Conservation (phyloP, 495 filamentous ascomycete species). For the Glonium stellatum region DNA sequence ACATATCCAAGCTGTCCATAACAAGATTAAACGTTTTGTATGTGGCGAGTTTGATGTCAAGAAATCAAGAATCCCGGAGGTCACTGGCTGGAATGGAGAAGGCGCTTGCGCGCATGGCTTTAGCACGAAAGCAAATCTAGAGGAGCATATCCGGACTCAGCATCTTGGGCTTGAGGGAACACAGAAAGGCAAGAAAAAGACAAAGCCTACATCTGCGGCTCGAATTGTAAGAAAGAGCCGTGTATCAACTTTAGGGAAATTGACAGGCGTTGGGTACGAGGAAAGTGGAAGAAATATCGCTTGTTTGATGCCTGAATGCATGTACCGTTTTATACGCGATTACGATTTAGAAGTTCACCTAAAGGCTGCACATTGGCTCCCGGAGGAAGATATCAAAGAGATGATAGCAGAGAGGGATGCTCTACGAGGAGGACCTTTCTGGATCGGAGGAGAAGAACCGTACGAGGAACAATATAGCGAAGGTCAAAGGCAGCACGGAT, state of each 20-base stretch:
- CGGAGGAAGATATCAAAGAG: conserved; percentile 46
- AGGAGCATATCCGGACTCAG: conserved; percentile 70
- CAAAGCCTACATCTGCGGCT: conserved; percentile 8
- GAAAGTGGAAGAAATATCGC: conserved; percentile 48
- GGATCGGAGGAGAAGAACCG: conserved; percentile 34
- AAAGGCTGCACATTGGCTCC: conserved; percentile 44
- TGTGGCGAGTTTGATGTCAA: conserved; percentile 62
- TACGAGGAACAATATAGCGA: not conserved
- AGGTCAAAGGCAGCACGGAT: not conserved
- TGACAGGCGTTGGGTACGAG: conserved; percentile 56
- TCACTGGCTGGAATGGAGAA: conserved; percentile 56
- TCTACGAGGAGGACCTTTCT: conserved; percentile 38
- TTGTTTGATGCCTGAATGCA: conserved; percentile 51
- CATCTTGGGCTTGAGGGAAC: conserved; percentile 53
- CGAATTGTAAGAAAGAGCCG: conserved; percentile 6
- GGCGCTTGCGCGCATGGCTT: conserved; percentile 65
- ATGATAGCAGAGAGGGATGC: conserved; percentile 28
- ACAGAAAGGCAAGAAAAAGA: conserved; percentile 36
- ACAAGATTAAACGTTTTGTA: conserved; percentile 58
- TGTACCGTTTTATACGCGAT: conserved; percentile 55
- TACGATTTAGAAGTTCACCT: conserved; percentile 65
- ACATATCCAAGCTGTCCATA: conserved; percentile 70
- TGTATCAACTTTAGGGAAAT: conserved; percentile 26
- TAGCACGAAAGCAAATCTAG: conserved; percentile 62
- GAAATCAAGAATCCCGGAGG: conserved; percentile 36